phyloP scores from a whole-genome alignment of 2,329 filamentous ascomycete genomes.

The Xylaria sp. region DNA sequence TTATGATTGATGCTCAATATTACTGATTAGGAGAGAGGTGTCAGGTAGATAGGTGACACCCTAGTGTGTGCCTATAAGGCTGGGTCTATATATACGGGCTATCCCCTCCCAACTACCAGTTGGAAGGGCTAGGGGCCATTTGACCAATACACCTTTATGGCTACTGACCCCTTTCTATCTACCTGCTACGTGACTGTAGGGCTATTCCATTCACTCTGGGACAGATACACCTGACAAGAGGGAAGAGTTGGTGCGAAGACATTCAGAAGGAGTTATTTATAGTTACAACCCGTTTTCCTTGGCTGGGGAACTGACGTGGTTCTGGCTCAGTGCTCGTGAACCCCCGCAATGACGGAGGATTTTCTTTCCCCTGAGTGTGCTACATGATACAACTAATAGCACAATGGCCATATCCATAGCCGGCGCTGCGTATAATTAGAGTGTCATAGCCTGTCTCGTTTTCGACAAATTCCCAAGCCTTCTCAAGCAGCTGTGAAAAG shows the following conservation, averaged over 20 bases:
- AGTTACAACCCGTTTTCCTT: conserved; percentile 27
- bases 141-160: too few relatives aligned
- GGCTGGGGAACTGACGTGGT: conserved; percentile 30
- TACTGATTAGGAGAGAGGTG: conserved; percentile 36
- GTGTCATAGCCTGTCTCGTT: conserved; percentile 37
- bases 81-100: too few relatives aligned
- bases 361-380: conserved; percentile 38
- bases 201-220: too few relatives aligned
- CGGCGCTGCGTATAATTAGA: conserved; percentile 36
- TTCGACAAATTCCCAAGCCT: conserved; percentile 36
- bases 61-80: too few relatives aligned
- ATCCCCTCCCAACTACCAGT: too few relatives aligned
- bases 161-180: too few relatives aligned
- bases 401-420: conserved; percentile 37
- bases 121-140: too few relatives aligned
- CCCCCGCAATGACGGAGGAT: conserved; percentile 34
- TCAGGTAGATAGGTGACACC: too few relatives aligned
- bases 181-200: too few relatives aligned
- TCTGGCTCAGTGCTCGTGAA: conserved; percentile 39
- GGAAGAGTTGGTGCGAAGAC: neutral
- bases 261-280: neutral
- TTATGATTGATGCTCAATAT: conserved; percentile 36
- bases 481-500: conserved; percentile 35
- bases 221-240: too few relatives aligned
- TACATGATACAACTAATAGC: conserved; percentile 40